A percentile compares a stretch with the other conserved stretches of the same genome.
Evolutionary conservation across 495 filamentous ascomycete species (phyloP).

Genomic region (Aspergillus asperescens): DNA sequence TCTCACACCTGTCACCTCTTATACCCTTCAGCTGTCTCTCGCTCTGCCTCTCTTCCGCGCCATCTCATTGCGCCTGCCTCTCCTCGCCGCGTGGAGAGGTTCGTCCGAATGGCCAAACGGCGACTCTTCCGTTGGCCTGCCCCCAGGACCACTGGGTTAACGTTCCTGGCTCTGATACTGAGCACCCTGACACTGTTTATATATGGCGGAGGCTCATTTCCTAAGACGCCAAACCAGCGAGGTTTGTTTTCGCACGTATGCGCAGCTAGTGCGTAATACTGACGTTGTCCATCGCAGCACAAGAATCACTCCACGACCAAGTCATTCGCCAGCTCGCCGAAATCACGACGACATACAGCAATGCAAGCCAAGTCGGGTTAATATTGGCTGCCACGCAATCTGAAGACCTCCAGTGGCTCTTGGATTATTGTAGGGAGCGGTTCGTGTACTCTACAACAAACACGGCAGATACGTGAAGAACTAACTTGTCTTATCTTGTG

Average conservation of each 20-base stretch:
- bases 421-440: slow-evolving; percentile 24
- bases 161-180: slow-evolving; percentile 18
- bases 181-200: slow-evolving; percentile 14
- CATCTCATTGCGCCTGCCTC: not conserved
- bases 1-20: not conserved
- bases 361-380: slow-evolving; percentile 17
- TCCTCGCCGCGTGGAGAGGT: slow-evolving; percentile 9
- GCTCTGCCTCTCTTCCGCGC: not conserved
- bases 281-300: not conserved
- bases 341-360: slow-evolving; percentile 15
- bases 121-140: slow-evolving; percentile 22
- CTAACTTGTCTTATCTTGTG: not conserved
- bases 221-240: not conserved
- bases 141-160: slow-evolving; percentile 14
- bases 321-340: slow-evolving; percentile 17
- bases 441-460: slow-evolving; percentile 4
- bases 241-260: not conserved
- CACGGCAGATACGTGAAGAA: not conserved
- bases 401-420: slow-evolving; percentile 27
- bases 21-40: not conserved
- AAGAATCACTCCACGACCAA: slow-evolving; percentile 13
- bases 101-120: slow-evolving; percentile 18
- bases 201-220: slow-evolving; percentile 5
- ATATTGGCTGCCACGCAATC: slow-evolving; percentile 24
- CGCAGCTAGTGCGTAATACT: not conserved